Percentiles rank a stretch among this genome's conserved stretches.
phyloP scores from a whole-genome alignment of 2,329 filamentous ascomycete genomes.

The Hypoxylon sp. region DNA sequence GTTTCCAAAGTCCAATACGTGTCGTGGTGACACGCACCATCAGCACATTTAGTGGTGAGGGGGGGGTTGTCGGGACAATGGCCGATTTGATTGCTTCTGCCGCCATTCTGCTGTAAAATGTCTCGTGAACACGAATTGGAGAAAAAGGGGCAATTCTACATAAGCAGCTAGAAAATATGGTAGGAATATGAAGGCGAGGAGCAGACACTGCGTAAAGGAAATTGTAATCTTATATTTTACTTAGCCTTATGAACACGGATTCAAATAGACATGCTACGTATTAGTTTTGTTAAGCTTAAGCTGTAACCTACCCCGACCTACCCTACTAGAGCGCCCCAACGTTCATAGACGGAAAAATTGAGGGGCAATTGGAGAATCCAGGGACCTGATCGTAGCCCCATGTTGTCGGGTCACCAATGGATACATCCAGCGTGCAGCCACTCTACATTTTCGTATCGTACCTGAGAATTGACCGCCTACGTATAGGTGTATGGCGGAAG shows the following conservation, averaged over 20 bases:
- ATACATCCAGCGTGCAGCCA: background rate
- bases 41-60: constrained; percentile 73
- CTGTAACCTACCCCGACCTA: constrained; percentile 29
- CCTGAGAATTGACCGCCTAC: too few relatives aligned
- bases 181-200: background rate
- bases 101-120: constrained; percentile 39
- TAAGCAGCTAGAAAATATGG: constrained; percentile 9
- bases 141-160: constrained; percentile 1
- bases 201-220: background rate
- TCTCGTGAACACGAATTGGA: background rate
- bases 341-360: constrained; percentile 56
- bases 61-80: constrained; percentile 34
- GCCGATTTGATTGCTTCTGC: constrained; percentile 45
- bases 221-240: constrained; percentile 7
- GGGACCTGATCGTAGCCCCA: background rate
- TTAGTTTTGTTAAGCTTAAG: constrained; percentile 25
- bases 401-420: background rate
- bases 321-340: background rate
- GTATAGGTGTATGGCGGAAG: background rate
- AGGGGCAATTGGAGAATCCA: constrained; percentile 52
- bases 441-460: background rate
- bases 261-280: background rate
- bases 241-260: constrained; percentile 13
- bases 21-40: constrained; percentile 67
- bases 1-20: constrained; percentile 20